Evolutionary conservation across 805 yeast genomes (phyloP), one percentile per base, ranked within the genome.

Genomic region (Ogataea henricii): DNA sequence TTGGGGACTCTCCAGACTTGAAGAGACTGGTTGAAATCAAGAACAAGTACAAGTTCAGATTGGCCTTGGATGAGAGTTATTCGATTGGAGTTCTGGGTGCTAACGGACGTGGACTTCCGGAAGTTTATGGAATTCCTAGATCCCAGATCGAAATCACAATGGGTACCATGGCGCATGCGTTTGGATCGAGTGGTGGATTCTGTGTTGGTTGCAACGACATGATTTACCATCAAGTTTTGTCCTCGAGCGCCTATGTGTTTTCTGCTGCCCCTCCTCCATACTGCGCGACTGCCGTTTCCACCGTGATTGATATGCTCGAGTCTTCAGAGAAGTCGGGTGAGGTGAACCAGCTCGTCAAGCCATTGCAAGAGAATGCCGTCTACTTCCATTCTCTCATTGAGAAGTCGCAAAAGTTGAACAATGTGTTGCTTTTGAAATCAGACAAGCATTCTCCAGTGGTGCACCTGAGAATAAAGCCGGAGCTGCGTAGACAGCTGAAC

Each of bases 241-340:
- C 89, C 20, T 88, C 96, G 12, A 76, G 77, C 55, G 97, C 96
- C 2, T 94, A 89, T 64, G 94, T 94, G 51, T 94, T 89, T 66
- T 87, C 96, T 60, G 99, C 99, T 6, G 80, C 97, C 1, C 78
- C 92, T 64, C 98, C 99, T 10, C 95, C 97, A 20, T 92, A 87
- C 67, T 79, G 89, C 36, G 96, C 96, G 1, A 77, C 72, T 47
- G 82, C 83, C 2, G 79, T 78, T 1, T 77, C 87, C 1, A 52
- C 68, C 18, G 62, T 55, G 39, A 71, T 89, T 34, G 60, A 71
- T 13, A 65, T 81, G 34, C 70, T 89, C 53, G 75, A 72, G 33
- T 55, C 68, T 21, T 56, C 63, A 33, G 61, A 61, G 25, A 34
- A 51, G 2, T 52, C 53, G 25, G 80, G 78, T 3, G 57, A 67